A percentile compares a stretch with the other conserved stretches of the same genome.
Evolutionary conservation across 139 green algal species (phyloP).

Genomic region (Chlorella sp.): DNA sequence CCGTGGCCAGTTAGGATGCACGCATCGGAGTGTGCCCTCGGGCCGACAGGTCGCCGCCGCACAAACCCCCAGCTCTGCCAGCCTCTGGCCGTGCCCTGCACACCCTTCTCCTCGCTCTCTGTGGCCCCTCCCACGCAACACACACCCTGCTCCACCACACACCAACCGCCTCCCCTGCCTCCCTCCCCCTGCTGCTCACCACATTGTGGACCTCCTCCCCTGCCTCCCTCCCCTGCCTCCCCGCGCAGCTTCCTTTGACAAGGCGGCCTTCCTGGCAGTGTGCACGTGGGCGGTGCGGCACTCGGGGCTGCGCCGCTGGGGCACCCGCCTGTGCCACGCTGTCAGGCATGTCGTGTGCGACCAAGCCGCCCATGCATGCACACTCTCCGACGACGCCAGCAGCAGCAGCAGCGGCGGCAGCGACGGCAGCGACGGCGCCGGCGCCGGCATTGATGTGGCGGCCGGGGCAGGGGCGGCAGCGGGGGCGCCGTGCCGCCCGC

Average conservation of each 20-base stretch:
- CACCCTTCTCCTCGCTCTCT: neutral
- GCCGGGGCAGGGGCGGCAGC: too few relatives aligned
- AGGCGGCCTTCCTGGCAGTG: neutral
- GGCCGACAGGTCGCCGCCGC: too few relatives aligned
- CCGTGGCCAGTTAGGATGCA: too few relatives aligned
- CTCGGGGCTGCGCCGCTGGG: neutral
- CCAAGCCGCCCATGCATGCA: neutral
- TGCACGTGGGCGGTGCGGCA: neutral
- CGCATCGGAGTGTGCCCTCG: too few relatives aligned
- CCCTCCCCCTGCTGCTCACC: neutral
- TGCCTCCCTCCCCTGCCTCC: neutral
- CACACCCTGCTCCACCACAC: neutral
- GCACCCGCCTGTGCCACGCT: neutral
- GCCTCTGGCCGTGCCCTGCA: neutral
- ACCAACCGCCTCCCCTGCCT: too few relatives aligned
- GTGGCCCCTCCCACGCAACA: neutral
- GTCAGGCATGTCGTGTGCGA: neutral
- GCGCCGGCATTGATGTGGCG: neutral
- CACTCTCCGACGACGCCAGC: neutral
- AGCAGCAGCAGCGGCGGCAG: too few relatives aligned
- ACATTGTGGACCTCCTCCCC: too few relatives aligned
- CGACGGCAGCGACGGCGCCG: too few relatives aligned
- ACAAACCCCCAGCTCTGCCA: too few relatives aligned
- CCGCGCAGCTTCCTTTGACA: slow-evolving; percentile 8
- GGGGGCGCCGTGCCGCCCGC: neutral